These are phyloP conservation scores for Saksenaea vasiformis DNA, from an alignment of 371 early-diverging fungal species.

Conservation along the genomic window DNA sequence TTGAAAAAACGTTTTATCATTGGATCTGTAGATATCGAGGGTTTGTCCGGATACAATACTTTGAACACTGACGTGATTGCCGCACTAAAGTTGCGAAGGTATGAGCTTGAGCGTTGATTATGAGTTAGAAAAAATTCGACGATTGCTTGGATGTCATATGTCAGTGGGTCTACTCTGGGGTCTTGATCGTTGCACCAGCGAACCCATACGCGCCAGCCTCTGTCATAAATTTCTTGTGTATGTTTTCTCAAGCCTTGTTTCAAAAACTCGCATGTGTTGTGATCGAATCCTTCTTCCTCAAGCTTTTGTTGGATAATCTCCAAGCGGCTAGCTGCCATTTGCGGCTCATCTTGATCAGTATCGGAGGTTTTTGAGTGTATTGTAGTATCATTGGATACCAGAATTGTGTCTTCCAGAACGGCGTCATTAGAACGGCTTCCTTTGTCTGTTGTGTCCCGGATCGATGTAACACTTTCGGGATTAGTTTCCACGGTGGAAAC, in stretches of 20 bases:
- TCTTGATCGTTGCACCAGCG: background rate
- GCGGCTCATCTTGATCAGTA: background rate
- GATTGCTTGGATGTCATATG: background rate
- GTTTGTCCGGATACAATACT: background rate
- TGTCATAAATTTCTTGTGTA: slow-evolving; percentile 14
- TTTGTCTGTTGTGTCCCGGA: background rate
- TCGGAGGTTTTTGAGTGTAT: background rate
- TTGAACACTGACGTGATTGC: background rate
- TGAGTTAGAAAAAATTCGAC: background rate
- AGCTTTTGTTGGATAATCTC: slow-evolving; percentile 15
- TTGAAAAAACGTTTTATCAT: background rate
- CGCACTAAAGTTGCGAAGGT: background rate
- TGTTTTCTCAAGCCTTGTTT: background rate
- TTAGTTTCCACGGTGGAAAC: slow-evolving; percentile 6
- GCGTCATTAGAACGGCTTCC: slow-evolving; percentile 26
- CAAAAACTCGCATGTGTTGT: background rate
- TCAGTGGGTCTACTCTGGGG: background rate
- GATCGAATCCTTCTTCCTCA: slow-evolving; percentile 6
- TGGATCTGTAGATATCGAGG: background rate
- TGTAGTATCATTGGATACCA: slow-evolving; percentile 20
- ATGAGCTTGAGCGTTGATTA: too few species aligned
- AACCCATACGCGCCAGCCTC: slow-evolving; percentile 13
- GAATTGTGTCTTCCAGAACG: slow-evolving; percentile 23
- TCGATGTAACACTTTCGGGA: slow-evolving; percentile 4
- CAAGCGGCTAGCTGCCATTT: slow-evolving; percentile 17